Evolutionary conservation across 495 filamentous ascomycete species (phyloP).

Genomic region (Jackrogersella minutella): DNA sequence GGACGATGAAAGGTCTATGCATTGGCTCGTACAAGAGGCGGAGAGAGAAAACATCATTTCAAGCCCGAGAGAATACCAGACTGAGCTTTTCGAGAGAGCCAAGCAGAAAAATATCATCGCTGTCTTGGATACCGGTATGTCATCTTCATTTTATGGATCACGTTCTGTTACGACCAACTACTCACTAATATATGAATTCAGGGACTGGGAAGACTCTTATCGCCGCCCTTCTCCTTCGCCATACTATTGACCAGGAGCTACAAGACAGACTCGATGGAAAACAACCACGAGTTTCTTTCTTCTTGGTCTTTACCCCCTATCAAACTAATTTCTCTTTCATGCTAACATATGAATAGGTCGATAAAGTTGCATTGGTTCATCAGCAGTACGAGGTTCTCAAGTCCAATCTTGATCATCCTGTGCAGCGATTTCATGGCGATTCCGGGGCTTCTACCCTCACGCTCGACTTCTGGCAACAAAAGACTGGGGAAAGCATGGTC

Average conservation of each 20-base stretch:
- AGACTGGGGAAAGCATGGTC: constrained; percentile 77
- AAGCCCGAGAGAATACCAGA: constrained; percentile 87
- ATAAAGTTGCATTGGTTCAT: constrained; percentile 88
- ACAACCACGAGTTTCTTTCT: constrained; percentile 76
- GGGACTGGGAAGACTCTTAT: constrained; percentile 98
- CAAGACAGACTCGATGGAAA: constrained; percentile 69
- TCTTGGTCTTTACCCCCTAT: constrained; percentile 64
- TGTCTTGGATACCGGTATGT: constrained; percentile 86
- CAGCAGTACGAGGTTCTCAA: constrained; percentile 88
- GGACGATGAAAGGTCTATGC: constrained; percentile 40
- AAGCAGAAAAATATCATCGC: constrained; percentile 90
- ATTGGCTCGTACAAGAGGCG: constrained; percentile 38
- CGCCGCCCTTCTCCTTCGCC: constrained; percentile 83
- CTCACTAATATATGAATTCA: constrained; percentile 44
- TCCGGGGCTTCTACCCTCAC: constrained; percentile 60
- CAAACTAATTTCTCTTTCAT: not conserved
- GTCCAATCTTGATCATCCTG: constrained; percentile 81
- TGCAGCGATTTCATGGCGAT: constrained; percentile 83
- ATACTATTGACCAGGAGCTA: constrained; percentile 80
- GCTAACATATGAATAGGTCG: constrained; percentile 61
- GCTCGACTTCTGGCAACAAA: constrained; percentile 72
- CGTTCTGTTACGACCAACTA: not conserved
- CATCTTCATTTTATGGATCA: not conserved
- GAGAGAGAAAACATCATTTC: constrained; percentile 64
- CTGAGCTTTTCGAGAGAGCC: constrained; percentile 89